Conservation (phyloP, 192 early-diverging fungal genomes). For the Phycomyces blakesleeanus region DNA sequence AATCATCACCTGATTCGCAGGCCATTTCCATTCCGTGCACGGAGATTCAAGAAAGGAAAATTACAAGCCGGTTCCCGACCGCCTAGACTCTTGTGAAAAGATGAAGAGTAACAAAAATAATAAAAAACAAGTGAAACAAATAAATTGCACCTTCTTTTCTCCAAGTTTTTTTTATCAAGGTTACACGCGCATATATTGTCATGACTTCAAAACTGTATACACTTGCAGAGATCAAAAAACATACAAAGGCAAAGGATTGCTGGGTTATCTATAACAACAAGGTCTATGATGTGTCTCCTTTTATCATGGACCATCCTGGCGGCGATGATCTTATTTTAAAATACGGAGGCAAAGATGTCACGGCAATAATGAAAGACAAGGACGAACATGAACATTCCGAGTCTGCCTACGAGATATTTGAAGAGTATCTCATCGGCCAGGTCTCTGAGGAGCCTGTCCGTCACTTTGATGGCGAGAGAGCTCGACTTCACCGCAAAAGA, state of each 20-base stretch:
- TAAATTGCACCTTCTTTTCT: too few species aligned
- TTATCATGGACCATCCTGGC: conserved; percentile 87
- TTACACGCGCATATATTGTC: too few species aligned
- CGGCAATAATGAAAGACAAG: conserved; percentile 69
- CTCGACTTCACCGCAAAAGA: conserved; percentile 1
- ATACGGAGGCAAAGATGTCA: conserved; percentile 80
- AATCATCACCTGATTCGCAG: too few species aligned
- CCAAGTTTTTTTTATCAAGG: too few species aligned
- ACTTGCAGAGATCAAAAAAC: conserved; percentile 63
- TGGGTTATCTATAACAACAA: conserved; percentile 80
- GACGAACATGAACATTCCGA: conserved; percentile 73
- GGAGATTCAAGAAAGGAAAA: too few species aligned
- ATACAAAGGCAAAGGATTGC: conserved; percentile 65
- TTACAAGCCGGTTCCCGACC: too few species aligned
- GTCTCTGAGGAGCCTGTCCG: background rate
- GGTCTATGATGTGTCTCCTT: conserved; percentile 83
- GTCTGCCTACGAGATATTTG: conserved; percentile 79
- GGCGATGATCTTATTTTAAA: conserved; percentile 83
- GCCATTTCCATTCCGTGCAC: too few species aligned
- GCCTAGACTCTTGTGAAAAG: too few species aligned
- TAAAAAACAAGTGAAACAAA: too few species aligned
- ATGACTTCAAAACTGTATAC: conserved; percentile 18
- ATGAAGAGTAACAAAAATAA: too few species aligned
- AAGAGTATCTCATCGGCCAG: conserved; percentile 72
- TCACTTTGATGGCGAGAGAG: conserved; percentile 4